Base-by-base conservation (phyloP, 2,329 filamentous ascomycete genomes). In the Penicillium expansum region DNA sequence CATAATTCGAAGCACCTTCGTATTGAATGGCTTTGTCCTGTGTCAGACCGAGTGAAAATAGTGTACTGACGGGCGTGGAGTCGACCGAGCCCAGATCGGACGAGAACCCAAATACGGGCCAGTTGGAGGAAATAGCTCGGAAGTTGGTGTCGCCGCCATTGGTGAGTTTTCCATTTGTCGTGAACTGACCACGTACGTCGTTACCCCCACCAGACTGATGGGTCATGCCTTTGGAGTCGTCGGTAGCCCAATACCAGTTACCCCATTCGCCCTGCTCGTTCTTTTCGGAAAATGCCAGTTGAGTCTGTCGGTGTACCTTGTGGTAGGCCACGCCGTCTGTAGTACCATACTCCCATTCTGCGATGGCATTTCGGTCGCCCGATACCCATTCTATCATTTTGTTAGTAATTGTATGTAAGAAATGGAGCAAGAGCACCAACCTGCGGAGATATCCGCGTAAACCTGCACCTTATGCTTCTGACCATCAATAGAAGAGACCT, bases 371-470 rank as follows among this genome's bases (percentile, higher is more conserved):
- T 7, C 76, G 73, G 66, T 91, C 83, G 22, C 87, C 86, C 14
- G 87, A 87, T 3, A 84, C 82, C 85, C 87, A 91, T 79, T 92
- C 89, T 90, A 56, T 2, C 13, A 4, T 18, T 20, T n/a, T 11
- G 42, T 69, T 42, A 69, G 60, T 47, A 18, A 38, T 7, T 11
- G 35, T 10, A 29, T 35, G 3, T 18, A 27, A 16, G 8, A n/a
- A 24, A 4, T 10, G 16, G 7, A 8, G 11, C 24, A 11, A 24
- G 8, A 29, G 24, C 29, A 70, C 81, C 69, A 69, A 87, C 85
- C 86, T 53, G 84, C 86, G 51, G 87, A 86, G 38, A 91, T 85
- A 67, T 92, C 89, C 24, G 86, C 80, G 68, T 92, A 92, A 5
- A 92, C 67, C 66, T 90, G 83, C 1, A 91, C 86, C 42, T 83